Conservation (phyloP, 2,329 filamentous ascomycete genomes). For the Talaromyces pinophilus region DNA sequence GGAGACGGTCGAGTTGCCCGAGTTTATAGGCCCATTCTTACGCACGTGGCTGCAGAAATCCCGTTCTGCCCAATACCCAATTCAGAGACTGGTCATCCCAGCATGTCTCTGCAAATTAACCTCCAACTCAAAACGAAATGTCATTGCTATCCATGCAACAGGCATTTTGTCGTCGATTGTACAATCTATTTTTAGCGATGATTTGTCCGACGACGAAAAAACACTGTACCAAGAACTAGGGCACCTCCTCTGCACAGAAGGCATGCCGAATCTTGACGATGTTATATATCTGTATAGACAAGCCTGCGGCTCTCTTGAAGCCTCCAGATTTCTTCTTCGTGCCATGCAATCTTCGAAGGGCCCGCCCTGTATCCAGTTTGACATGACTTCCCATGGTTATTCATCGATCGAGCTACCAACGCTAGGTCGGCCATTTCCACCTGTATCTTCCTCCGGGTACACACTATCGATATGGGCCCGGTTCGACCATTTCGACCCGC, state of each 20-base stretch:
- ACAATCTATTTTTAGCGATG: conserved; percentile 60
- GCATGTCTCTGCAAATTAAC: conserved; percentile 62
- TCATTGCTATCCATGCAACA: conserved; percentile 70
- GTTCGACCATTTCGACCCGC: conserved; percentile 80
- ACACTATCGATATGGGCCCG: conserved; percentile 87
- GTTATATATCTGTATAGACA: conserved; percentile 72
- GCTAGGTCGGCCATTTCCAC: conserved; percentile 83
- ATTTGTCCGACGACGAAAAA: conserved; percentile 58
- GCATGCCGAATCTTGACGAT: conserved; percentile 78
- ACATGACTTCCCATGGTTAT: conserved; percentile 83
- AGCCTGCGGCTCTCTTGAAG: conserved; percentile 53
- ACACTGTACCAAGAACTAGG: conserved; percentile 67
- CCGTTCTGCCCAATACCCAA: conserved; percentile 48
- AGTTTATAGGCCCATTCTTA: conserved; percentile 42
- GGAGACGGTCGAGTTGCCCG: conserved; percentile 46
- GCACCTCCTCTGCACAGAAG: conserved; percentile 68
- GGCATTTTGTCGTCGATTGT: conserved; percentile 69
- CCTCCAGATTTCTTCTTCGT: conserved; percentile 70
- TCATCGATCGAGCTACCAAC: conserved; percentile 86
- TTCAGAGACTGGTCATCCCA: conserved; percentile 60
- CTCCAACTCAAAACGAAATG: conserved; percentile 66
- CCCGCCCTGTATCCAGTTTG: conserved; percentile 89
- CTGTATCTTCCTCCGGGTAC: conserved; percentile 75
- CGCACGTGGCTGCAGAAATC: conserved; percentile 60
- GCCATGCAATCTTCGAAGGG: conserved; percentile 73